These are phyloP conservation scores for Candida gorgasii DNA, from an alignment of 805 yeast species.

Conservation along the genomic window DNA sequence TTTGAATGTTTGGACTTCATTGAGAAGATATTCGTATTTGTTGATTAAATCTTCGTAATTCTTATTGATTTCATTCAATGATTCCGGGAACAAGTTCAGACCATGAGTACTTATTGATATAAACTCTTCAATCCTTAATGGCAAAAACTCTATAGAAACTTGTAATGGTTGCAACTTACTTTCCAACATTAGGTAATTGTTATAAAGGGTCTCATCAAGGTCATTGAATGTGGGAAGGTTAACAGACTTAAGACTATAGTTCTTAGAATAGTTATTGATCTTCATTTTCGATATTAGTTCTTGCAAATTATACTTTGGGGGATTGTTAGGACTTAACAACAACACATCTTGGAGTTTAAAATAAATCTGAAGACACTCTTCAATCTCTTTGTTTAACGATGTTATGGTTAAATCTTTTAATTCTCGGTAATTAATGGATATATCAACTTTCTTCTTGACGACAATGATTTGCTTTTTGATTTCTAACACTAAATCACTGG, in stretches of 20 bases:
- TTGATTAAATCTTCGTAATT: constrained; percentile 41
- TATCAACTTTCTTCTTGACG: constrained; percentile 26
- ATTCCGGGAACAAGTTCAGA: constrained; percentile 24
- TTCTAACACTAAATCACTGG: constrained; percentile 27
- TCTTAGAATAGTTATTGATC: constrained; percentile 18
- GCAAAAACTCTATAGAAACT: constrained; percentile 54
- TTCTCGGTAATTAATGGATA: constrained; percentile 29
- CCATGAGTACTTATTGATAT: constrained; percentile 19
- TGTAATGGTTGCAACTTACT: constrained; percentile 50
- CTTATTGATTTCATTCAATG: constrained; percentile 30
- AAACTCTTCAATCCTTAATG: constrained; percentile 49
- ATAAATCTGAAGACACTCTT: constrained; percentile 22
- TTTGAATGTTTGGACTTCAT: constrained; percentile 44
- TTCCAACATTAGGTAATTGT: constrained; percentile 43
- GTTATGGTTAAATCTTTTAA: constrained; percentile 24
- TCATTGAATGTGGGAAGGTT: constrained; percentile 33
- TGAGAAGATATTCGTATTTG: constrained; percentile 42
- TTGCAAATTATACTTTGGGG: constrained; percentile 21
- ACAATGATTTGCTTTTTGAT: constrained; percentile 22
- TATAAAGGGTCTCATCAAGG: constrained; percentile 35
- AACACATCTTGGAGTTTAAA: constrained; percentile 20
- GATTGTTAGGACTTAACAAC: constrained; percentile 19
- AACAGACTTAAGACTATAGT: constrained; percentile 20
- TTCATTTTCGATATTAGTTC: constrained; percentile 25
- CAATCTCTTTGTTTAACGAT: constrained; percentile 27